Evolutionary conservation across 768 basidiomycete genomes (phyloP), one percentile per base, ranked within the genome.

Genomic region (Pisolithus microcarpus): DNA sequence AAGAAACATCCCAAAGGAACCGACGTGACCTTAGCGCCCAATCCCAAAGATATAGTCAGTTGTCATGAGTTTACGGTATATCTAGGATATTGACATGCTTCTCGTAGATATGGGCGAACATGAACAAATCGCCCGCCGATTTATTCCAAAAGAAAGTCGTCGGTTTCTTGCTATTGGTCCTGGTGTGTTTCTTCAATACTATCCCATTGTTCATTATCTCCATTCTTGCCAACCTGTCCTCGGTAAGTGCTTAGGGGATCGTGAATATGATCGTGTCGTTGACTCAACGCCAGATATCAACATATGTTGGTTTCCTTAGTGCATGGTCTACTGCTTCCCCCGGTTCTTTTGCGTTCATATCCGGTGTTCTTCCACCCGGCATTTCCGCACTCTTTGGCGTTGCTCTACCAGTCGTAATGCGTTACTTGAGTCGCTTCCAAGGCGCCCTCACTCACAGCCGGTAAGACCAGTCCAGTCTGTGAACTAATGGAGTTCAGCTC

Each of bases 111-210:
- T 99, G 96, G 96, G 70, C 76, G 40, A 99, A 99, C 65, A 77
- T 98, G 73, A 84, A 82, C 61, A 81, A 80, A 61, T 79, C 84
- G 2, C 75, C 85, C 16, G 76, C 68, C 7, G 84, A 88, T 56
- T 64, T 90, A 21, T 68, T 78, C 23, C 77, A 83, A 37, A 86
- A 87, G 67, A 79, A 76, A 59, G 69, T 75, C 30, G 69, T 87
- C 23, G 95, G 96, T n/a, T 88, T 90, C 68, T 52, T 86, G 36
- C 78, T 86, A 67, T 78, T 99, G 48, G 72, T 76, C 19, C 60
- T 81, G 28, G 81, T 97, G 44, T 94, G 91, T 68, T 93, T 92
- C 73, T 81, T 98, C 74, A 94, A 99, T 73, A 97, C 93, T 34
- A 73, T 95, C 9, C 96, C 96, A 18, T 72, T 99, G 16, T 80